phyloP scores from a whole-genome alignment of 2,329 filamentous ascomycete species.

The Cladosporium sp. region DNA sequence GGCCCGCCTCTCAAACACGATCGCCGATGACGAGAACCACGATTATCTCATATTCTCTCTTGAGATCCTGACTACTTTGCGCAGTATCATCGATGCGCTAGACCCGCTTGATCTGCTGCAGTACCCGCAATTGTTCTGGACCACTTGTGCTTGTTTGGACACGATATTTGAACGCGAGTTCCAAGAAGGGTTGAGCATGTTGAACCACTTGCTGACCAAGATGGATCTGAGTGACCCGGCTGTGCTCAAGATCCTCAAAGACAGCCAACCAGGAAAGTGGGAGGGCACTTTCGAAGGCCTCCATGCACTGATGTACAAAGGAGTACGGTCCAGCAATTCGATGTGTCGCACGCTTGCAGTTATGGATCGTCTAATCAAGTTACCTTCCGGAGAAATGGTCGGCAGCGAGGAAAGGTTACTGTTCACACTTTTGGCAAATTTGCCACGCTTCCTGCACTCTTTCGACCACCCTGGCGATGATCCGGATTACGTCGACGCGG shows the following conservation, averaged over 20 bases:
- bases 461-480: slow-evolving; percentile 64
- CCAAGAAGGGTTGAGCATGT: slow-evolving; percentile 83
- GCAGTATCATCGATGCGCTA: slow-evolving; percentile 83
- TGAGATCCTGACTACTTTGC: slow-evolving; percentile 92
- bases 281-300: slow-evolving; percentile 84
- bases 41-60: slow-evolving; percentile 97
- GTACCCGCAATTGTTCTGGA: slow-evolving; percentile 98
- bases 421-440: slow-evolving; percentile 84
- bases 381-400: slow-evolving; percentile 76
- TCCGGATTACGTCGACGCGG: slow-evolving; percentile 56
- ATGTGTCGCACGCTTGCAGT: slow-evolving; percentile 72
- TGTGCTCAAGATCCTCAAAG: slow-evolving; percentile 67
- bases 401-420: slow-evolving; percentile 79
- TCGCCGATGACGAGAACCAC: slow-evolving; percentile 79
- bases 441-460: slow-evolving; percentile 77
- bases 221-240: slow-evolving; percentile 70
- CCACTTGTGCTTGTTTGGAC: slow-evolving; percentile 90
- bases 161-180: slow-evolving; percentile 97
- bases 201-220: slow-evolving; percentile 79
- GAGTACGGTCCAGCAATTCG: slow-evolving; percentile 78
- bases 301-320: slow-evolving; percentile 83
- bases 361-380: slow-evolving; percentile 70
- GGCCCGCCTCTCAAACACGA: slow-evolving; percentile 88
- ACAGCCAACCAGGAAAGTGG: slow-evolving; percentile 81
- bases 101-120: slow-evolving; percentile 72